Evolutionary conservation across 2,329 filamentous ascomycete genomes (phyloP), one percentile per base, ranked within the genome.

Genomic region (Trichophyton verrucosum): DNA sequence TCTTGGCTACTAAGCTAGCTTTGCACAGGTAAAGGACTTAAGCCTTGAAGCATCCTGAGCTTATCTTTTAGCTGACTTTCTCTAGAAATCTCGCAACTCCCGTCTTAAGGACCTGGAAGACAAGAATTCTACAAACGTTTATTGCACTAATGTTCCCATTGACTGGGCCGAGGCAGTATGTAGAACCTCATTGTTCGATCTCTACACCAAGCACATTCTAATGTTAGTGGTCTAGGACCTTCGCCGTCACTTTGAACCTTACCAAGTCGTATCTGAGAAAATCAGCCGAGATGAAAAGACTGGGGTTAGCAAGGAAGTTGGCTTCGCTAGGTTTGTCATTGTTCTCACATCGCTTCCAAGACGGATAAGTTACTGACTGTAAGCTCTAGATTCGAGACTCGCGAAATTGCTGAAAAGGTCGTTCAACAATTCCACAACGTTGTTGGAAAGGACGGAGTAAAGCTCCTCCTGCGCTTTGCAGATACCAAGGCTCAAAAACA

Each of bases 401-500:
- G 91, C 56, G 89, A 95, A 0, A 81, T 95, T 66, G 97, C 94
- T 67, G 91, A 97, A 67, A 85, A 91, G 66, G 86, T 99, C 66
- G 90, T 99, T 74, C 80, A 81, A 68, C 85, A 87, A 65, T 99
- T 88, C 76, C 91, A 95, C 75, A 92, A 94, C 65, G 78, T 82
- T 33, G 82, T 89, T 66, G 88, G 88, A 46, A 85, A 88, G 38
- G 89, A 95, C 69, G 85, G 87, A 30, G 83, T 94, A 65, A 86
- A 91, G 65, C 84, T 94, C 76, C 91, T 96, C 76, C 91, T 99
- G 67, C 91, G 94, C 66, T 99, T 95, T 73, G 92, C 95, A 64
- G 94, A 99, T 71, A 99, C 94, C 42, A 89, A 94, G 60, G 88
- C 92, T 64, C 94, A 99, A 75, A 99, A 99, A 79, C 85, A 94